phyloP scores from a whole-genome alignment of 148 eudicot genomes.

The Camellia sinensis region DNA sequence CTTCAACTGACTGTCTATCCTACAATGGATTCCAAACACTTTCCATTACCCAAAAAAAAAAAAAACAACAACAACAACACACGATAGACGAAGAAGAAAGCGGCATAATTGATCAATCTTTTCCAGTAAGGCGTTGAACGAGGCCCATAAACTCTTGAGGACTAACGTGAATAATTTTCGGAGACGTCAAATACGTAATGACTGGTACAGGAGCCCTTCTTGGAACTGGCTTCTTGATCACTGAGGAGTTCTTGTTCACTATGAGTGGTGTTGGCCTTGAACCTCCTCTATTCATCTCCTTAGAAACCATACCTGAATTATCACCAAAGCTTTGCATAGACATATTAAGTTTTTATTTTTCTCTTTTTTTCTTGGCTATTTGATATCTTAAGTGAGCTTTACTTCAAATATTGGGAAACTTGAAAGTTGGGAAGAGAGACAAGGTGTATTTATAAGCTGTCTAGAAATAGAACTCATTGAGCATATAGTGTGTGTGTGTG shows the following conservation, averaged over 20 bases:
- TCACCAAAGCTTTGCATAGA: neutral
- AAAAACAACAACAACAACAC: no score
- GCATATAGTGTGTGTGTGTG: no score
- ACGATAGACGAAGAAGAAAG: neutral
- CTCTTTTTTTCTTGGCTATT: no score
- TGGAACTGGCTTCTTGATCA: neutral
- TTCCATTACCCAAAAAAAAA: neutral
- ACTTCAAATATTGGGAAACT: no score
- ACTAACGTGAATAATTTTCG: slow-evolving; percentile 2
- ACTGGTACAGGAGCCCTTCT: neutral
- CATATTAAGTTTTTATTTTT: no score
- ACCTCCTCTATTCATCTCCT: neutral
- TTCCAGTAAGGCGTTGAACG: neutral
- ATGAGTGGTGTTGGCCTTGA: neutral
- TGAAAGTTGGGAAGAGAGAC: no score
- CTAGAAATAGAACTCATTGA: no score
- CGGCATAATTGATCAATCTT: neutral
- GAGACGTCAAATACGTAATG: neutral
- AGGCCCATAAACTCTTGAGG: slow-evolving; percentile 8
- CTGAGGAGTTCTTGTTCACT: neutral
- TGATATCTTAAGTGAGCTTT: no score
- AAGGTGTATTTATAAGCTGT: no score
- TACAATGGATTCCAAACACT: no score
- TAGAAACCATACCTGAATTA: neutral
- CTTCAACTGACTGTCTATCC: no score